These are phyloP conservation scores for Ceratocystis cacaofunesta DNA, from an alignment of 2,329 filamentous ascomycete species.

Conservation along the genomic window DNA sequence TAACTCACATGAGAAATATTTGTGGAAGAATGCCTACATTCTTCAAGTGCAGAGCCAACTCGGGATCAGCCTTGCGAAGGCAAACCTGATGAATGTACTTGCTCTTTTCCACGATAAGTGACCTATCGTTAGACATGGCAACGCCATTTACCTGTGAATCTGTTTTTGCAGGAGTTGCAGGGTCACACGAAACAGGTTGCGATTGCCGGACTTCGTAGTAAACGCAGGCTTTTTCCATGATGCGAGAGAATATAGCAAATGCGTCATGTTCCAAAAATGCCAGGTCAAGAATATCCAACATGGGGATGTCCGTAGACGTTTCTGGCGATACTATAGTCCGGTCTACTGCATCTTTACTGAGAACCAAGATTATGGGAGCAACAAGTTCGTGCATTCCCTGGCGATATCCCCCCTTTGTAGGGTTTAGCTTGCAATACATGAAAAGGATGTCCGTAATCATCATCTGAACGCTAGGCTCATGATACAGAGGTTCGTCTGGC, in stretches of 20 bases:
- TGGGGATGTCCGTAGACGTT: conserved; percentile 22
- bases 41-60: conserved; percentile 65
- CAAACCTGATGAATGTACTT: conserved; percentile 74
- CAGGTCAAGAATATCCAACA: conserved; percentile 55
- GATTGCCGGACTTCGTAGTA: conserved; percentile 58
- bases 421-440: conserved; percentile 86
- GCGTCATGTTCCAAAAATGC: conserved; percentile 77
- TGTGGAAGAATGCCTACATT: conserved; percentile 85
- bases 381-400: conserved; percentile 97
- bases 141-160: not conserved
- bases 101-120: conserved; percentile 72
- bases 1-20: conserved; percentile 73
- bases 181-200: not conserved
- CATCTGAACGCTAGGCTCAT: conserved; percentile 59
- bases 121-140: conserved; percentile 24
- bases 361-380: conserved; percentile 72
- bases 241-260: conserved; percentile 65
- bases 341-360: conserved; percentile 57
- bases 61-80: conserved; percentile 65
- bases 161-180: conserved; percentile 22
- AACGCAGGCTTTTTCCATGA: conserved; percentile 75
- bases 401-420: conserved; percentile 73
- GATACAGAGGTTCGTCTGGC: conserved; percentile 83
- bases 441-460: conserved; percentile 84
- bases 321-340: conserved; percentile 19